These are phyloP conservation scores for Brettanomyces nanus DNA, from an alignment of 805 yeast genomes.

Conservation along the genomic window DNA sequence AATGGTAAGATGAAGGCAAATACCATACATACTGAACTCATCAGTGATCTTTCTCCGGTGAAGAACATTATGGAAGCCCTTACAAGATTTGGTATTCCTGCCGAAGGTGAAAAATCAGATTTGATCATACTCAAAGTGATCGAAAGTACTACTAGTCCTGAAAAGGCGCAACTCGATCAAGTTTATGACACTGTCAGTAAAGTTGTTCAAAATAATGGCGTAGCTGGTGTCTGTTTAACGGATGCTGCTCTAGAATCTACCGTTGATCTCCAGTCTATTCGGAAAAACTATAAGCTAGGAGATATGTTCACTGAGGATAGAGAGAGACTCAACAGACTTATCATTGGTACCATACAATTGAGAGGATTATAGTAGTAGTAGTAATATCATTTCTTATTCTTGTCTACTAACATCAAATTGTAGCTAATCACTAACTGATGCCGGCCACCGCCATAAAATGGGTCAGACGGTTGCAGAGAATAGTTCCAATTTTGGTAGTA, in stretches of 20 bases:
- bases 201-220: slow-evolving; percentile 16
- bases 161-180: slow-evolving; percentile 6
- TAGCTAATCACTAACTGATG: background rate
- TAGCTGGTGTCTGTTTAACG: slow-evolving; percentile 28
- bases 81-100: slow-evolving; percentile 60
- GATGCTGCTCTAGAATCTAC: slow-evolving; percentile 25
- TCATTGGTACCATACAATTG: slow-evolving; percentile 22
- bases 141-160: slow-evolving; percentile 6
- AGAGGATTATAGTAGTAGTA: slow-evolving; percentile 30
- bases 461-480: background rate
- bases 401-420: background rate
- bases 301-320: slow-evolving; percentile 11
- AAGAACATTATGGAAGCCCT: slow-evolving; percentile 68
- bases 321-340: slow-evolving; percentile 14
- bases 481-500: slow-evolving; percentile 11
- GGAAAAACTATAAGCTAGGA: slow-evolving; percentile 21
- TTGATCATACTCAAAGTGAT: slow-evolving; percentile 46
- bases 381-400: too few species aligned
- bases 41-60: slow-evolving; percentile 60
- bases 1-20: slow-evolving; percentile 49
- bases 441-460: too few species aligned
- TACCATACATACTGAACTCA: slow-evolving; percentile 62
- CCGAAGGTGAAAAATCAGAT: slow-evolving; percentile 26
- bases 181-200: too few species aligned
- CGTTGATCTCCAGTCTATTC: slow-evolving; percentile 24